These are phyloP conservation scores for Schizothecium vesticola DNA, from an alignment of 495 filamentous ascomycete genomes.

Conservation along the genomic window DNA sequence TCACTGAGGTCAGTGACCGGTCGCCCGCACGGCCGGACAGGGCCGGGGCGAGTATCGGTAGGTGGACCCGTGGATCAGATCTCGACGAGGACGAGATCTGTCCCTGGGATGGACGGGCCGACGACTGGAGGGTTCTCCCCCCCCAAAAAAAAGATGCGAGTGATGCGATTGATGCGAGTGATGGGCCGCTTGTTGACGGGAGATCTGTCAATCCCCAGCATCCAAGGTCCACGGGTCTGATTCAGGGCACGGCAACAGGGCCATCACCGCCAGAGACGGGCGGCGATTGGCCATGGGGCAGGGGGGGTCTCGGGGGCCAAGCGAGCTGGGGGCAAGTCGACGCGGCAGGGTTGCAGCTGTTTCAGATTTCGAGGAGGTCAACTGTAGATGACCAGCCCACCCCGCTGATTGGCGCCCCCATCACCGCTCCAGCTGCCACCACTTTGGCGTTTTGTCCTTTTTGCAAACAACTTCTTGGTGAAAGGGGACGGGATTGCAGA, in stretches of 20 bases:
- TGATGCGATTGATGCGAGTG: background rate
- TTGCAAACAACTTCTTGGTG: background rate
- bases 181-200: background rate
- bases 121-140: background rate
- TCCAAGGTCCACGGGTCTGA: background rate
- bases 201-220: background rate
- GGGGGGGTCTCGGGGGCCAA: background rate
- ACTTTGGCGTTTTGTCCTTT: background rate
- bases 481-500: background rate
- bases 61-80: background rate
- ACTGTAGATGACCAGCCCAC: background rate
- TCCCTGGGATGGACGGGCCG: background rate
- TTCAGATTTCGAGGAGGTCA: conserved; percentile 11
- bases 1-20: background rate
- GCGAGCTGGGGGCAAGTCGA: conserved; percentile 8
- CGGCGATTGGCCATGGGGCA: background rate
- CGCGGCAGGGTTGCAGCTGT: conserved; percentile 6
- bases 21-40: background rate
- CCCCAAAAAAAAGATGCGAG: background rate
- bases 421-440: background rate
- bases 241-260: background rate
- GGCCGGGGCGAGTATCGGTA: background rate
- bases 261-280: background rate
- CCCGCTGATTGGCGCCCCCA: conserved; percentile 2
- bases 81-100: background rate